phyloP scores from a whole-genome alignment of 371 early-diverging fungal genomes.

The Rhizopus delemar region DNA sequence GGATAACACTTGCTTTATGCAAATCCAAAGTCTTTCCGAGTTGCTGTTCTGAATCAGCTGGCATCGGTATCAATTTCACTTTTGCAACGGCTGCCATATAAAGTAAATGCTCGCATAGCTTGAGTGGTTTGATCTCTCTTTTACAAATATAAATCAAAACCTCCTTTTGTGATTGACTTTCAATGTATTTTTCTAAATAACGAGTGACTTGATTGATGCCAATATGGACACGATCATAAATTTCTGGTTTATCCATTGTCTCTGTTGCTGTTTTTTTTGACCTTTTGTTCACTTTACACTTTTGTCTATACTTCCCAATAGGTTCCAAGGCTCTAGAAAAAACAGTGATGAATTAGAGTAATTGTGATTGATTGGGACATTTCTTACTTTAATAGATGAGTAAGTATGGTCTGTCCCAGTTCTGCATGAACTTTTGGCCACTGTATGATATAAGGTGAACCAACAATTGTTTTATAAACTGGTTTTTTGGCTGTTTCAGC shows the following conservation, averaged over 20 bases:
- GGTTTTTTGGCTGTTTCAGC: constrained; percentile 19
- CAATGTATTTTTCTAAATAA: constrained; percentile 27
- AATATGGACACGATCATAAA: constrained; percentile 22
- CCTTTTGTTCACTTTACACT: constrained; percentile 17
- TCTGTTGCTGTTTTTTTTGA: constrained; percentile 5
- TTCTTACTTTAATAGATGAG: constrained; percentile 29
- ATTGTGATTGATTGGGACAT: neutral
- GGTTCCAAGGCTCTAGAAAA: constrained; percentile 25
- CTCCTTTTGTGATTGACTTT: constrained; percentile 4
- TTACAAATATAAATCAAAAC: constrained; percentile 39
- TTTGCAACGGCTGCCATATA: constrained; percentile 38
- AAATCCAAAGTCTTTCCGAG: constrained; percentile 26
- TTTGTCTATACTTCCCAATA: constrained; percentile 23
- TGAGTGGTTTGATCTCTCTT: constrained; percentile 38
- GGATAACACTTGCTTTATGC: constrained; percentile 21
- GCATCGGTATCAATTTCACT: constrained; percentile 30
- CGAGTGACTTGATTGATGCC: constrained; percentile 41
- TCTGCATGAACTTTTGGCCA: constrained; percentile 36
- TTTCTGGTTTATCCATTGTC: constrained; percentile 18
- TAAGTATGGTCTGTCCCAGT: constrained; percentile 22
- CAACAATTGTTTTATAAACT: constrained; percentile 36
- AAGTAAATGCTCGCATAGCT: constrained; percentile 37
- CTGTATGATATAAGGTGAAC: constrained; percentile 37
- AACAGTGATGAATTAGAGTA: neutral
- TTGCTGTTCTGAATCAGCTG: constrained; percentile 28